Evolutionary conservation across 352 stramenopile species (phyloP).

Genomic region (Globisporangium camurandrum): DNA sequence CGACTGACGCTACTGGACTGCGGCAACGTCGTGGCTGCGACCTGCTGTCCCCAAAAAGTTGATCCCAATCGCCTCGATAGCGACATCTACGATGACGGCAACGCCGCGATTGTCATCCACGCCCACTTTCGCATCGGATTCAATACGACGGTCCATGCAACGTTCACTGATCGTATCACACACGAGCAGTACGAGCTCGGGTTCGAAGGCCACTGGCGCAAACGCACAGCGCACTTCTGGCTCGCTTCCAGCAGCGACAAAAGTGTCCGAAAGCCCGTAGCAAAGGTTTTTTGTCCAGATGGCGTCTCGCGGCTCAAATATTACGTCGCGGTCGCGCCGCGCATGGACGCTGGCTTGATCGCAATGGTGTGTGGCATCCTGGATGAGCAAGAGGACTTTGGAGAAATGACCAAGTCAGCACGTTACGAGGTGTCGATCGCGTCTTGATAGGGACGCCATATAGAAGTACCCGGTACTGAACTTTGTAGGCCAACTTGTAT

Average conservation of each 20-base stretch:
- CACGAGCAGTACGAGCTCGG: background rate
- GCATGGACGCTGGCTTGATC: slow-evolving; percentile 21
- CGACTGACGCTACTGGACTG: background rate
- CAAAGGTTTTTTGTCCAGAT: background rate
- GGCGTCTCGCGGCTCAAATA: slow-evolving; percentile 4
- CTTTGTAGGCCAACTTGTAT: too few species aligned
- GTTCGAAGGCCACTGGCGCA: slow-evolving; percentile 3
- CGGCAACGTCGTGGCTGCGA: background rate
- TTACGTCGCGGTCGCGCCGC: slow-evolving; percentile 20
- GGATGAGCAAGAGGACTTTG: background rate
- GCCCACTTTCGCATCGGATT: background rate
- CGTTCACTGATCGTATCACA: slow-evolving; percentile 1
- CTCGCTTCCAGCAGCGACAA: background rate
- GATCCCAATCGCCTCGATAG: background rate
- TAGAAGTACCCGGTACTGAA: too few species aligned
- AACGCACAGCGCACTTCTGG: slow-evolving; percentile 3
- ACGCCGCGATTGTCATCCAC: background rate
- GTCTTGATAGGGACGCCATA: too few species aligned
- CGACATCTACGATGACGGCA: background rate
- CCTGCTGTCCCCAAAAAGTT: background rate
- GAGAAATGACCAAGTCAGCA: too few species aligned
- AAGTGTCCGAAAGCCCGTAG: background rate
- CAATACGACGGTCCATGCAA: background rate
- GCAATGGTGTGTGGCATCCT: slow-evolving; percentile 19
- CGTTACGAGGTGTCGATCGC: too few species aligned